Evolutionary conservation across 495 filamentous ascomycete species (phyloP), one percentile per base, ranked within the genome.

Genomic region (Stereocaulon alpinum): DNA sequence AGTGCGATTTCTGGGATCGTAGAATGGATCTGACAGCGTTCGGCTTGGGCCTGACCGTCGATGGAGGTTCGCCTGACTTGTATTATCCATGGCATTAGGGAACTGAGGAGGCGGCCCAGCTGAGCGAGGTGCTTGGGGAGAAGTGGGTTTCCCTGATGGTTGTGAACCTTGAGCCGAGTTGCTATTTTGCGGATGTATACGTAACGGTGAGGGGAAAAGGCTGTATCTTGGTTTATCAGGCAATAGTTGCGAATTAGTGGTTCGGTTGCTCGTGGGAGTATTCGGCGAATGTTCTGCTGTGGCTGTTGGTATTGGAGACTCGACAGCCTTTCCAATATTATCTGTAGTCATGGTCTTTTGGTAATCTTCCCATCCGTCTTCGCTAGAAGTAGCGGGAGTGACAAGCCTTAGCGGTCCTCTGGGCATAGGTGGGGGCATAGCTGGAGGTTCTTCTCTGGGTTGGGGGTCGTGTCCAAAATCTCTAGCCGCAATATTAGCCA

Each of bases 161-260:
- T 52, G 64, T 40, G 40, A 29, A 32, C 58, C 40, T 47, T 51
- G 32, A 18, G 30, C 49, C 12, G 40, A 32, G 27, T 45, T 55
- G 58, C 40, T 52, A 11, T 50, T 58, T 34, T 41, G 49, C 43
- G 49, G 40, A 32, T 50, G 60, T 40, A 65, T 40, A 15, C 55
- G 59, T 22, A 61, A 48, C 15, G 52, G 63, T 22, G 63, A 40
- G 37, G 65, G 65, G 24, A 62, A 68, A 6, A 65, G 44, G 20
- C 54, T 61, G 48, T 66, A 68, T 20, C 20, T 53, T 14, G 66
- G 66, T 37, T 64, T 68, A 41, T 68, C 66, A 17, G 66, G 65
- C n/a, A 67, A 61, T 40, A 68, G 40, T 58, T 57, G 60, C 12
- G 61, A 66, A 41, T 45, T 43, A 18, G 61, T 61, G 24, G 64